Conservation (phyloP, 2,329 filamentous ascomycete genomes). For the Aciculosporium take region DNA sequence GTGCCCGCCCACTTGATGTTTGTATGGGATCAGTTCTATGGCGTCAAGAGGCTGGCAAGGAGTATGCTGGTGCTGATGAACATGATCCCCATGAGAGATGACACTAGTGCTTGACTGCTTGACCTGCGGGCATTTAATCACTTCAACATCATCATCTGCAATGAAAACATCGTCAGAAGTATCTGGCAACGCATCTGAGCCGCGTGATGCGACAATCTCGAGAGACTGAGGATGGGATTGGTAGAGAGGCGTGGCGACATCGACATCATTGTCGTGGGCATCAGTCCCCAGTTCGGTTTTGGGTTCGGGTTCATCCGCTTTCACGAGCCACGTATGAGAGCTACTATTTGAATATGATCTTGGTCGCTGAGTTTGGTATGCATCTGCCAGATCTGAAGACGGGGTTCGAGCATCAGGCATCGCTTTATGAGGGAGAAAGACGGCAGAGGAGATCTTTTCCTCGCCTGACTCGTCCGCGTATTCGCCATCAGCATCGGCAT, state of each 20-base stretch:
- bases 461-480: constrained; percentile 49
- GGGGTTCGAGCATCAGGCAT: constrained; percentile 22
- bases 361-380: constrained; percentile 32
- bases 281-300: constrained; percentile 20
- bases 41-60: constrained; percentile 60
- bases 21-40: constrained; percentile 92
- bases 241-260: constrained; percentile 10
- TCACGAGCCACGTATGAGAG: constrained; percentile 40
- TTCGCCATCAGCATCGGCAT: constrained; percentile 18
- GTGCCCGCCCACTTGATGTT: constrained; percentile 93
- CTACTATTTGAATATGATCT: constrained; percentile 27
- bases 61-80: constrained; percentile 36
- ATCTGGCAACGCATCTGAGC: constrained; percentile 20
- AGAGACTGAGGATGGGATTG: constrained; percentile 15
- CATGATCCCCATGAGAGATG: constrained; percentile 31
- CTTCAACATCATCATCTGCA: constrained; percentile 29
- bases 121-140: constrained; percentile 14
- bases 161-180: constrained; percentile 23
- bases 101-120: constrained; percentile 23
- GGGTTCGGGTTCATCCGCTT: constrained; percentile 35
- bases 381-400: constrained; percentile 18
- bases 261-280: constrained; percentile 12
- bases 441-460: constrained; percentile 75
- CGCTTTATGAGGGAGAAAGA: constrained; percentile 66
- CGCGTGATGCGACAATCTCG: constrained; percentile 16